Conservation (phyloP, 371 early-diverging fungal genomes). For the Syncephalis plumigaleata region DNA sequence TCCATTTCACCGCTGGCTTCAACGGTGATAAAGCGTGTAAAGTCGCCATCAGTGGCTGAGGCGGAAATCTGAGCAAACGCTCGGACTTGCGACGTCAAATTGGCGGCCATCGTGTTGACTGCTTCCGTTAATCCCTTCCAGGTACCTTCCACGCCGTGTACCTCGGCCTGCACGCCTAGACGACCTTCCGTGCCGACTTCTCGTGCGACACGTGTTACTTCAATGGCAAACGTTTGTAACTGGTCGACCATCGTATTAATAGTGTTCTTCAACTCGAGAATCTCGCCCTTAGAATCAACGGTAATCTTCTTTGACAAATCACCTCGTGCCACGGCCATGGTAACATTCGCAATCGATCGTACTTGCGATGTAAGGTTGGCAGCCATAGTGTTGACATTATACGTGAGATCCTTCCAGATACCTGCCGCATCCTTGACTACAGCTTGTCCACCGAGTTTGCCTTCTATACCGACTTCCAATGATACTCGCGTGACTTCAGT, state of each 20-base stretch:
- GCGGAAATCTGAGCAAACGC: slow-evolving; percentile 40
- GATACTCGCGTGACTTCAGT: too few relatives aligned
- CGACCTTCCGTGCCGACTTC: slow-evolving; percentile 34
- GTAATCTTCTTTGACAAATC: slow-evolving; percentile 26
- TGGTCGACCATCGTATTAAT: slow-evolving; percentile 31
- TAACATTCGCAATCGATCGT: too few relatives aligned
- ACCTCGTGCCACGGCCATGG: too few relatives aligned
- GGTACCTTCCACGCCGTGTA: slow-evolving; percentile 30
- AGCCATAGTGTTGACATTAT: too few relatives aligned
- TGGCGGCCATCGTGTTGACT: slow-evolving; percentile 36
- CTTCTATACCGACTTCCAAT: too few relatives aligned
- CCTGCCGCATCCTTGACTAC: too few relatives aligned
- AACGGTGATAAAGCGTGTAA: slow-evolving; percentile 41
- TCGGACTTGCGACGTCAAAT: slow-evolving; percentile 36
- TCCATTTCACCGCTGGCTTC: slow-evolving; percentile 63
- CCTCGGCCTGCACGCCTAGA: slow-evolving; percentile 26
- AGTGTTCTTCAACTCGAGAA: slow-evolving; percentile 28
- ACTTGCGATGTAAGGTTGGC: too few relatives aligned
- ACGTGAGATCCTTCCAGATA: too few relatives aligned
- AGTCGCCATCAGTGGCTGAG: slow-evolving; percentile 47
- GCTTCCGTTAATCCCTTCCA: slow-evolving; percentile 48
- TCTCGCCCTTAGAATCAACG: slow-evolving; percentile 25
- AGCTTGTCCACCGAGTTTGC: too few relatives aligned
- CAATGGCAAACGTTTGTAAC: slow-evolving; percentile 23
- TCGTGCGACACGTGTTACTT: slow-evolving; percentile 26